These are phyloP conservation scores for Jacaranda copaia DNA, from an alignment of 257 asterid genomes.

Conservation along the genomic window DNA sequence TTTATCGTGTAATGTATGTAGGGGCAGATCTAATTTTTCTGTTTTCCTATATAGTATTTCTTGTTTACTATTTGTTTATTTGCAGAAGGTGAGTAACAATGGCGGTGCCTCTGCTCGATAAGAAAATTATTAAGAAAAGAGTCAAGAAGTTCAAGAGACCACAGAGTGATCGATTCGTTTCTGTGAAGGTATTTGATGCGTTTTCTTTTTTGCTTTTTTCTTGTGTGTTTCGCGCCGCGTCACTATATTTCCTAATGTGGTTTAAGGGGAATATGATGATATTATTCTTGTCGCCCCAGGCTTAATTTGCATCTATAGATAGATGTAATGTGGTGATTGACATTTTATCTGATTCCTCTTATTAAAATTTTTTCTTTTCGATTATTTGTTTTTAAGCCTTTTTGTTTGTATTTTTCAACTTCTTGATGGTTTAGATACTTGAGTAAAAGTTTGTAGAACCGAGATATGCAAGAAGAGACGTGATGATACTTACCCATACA, in stretches of 20 bases:
- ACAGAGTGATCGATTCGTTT: conserved; percentile 55
- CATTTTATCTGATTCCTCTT: conserved; percentile 49
- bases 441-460: neutral
- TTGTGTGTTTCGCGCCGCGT: too few species aligned
- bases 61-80: conserved; percentile 7
- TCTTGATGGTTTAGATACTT: neutral
- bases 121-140: conserved; percentile 51
- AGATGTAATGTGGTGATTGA: conserved; percentile 60
- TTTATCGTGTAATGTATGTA: neutral
- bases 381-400: neutral
- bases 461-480: conserved; percentile 41
- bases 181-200: conserved; percentile 49
- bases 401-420: neutral
- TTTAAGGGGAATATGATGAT: conserved; percentile 45
- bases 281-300: conserved; percentile 54
- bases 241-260: neutral
- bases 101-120: conserved; percentile 63
- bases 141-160: conserved; percentile 63
- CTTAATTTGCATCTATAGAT: conserved; percentile 46
- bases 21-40: neutral
- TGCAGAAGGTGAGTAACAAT: conserved; percentile 39
- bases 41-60: neutral
- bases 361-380: neutral
- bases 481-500: conserved; percentile 67
- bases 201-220: neutral